Percentiles rank a stretch among this genome's conserved stretches.
Conservation (phyloP, 768 basidiomycete genomes). For the Exidia glandulosa region DNA sequence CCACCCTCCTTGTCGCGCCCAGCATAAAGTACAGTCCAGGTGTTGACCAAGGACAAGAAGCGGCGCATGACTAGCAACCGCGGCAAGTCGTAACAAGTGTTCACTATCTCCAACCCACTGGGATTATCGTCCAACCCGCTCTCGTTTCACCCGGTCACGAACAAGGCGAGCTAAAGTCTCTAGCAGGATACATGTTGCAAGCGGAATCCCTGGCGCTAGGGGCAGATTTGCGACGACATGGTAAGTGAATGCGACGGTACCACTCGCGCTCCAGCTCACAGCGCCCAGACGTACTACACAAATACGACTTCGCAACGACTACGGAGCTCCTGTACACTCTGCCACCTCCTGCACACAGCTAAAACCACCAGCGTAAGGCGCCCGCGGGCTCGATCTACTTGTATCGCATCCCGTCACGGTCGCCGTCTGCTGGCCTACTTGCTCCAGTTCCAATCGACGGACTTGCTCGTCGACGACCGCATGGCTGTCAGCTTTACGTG, state of each 20-base stretch:
- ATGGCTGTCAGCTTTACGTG: slow-evolving; percentile 72
- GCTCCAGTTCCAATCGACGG: slow-evolving; percentile 70
- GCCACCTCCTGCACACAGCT: slow-evolving; percentile 82
- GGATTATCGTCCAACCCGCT: slow-evolving; percentile 54
- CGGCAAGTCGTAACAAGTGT: slow-evolving; percentile 79
- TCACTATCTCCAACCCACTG: slow-evolving; percentile 53
- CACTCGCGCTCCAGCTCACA: background rate
- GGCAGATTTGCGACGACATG: slow-evolving; percentile 56
- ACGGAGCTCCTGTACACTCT: slow-evolving; percentile 54
- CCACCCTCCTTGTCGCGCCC: too few species aligned
- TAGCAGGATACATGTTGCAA: slow-evolving; percentile 69
- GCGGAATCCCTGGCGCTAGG: slow-evolving; percentile 32
- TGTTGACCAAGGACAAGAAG: slow-evolving; percentile 43
- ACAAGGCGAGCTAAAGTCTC: slow-evolving; percentile 61
- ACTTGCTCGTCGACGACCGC: slow-evolving; percentile 63
- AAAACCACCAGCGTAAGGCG: slow-evolving; percentile 70
- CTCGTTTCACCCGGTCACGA: slow-evolving; percentile 74
- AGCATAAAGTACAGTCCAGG: too few species aligned
- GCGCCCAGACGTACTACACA: slow-evolving; percentile 77
- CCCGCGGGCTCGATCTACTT: slow-evolving; percentile 71
- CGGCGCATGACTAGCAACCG: slow-evolving; percentile 87
- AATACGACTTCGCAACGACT: slow-evolving; percentile 62
- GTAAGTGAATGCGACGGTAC: slow-evolving; percentile 28
- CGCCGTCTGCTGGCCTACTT: slow-evolving; percentile 43
- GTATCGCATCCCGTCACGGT: slow-evolving; percentile 62